These are phyloP conservation scores for Tuber calosporum DNA, from an alignment of 495 filamentous ascomycete genomes.

Conservation along the genomic window DNA sequence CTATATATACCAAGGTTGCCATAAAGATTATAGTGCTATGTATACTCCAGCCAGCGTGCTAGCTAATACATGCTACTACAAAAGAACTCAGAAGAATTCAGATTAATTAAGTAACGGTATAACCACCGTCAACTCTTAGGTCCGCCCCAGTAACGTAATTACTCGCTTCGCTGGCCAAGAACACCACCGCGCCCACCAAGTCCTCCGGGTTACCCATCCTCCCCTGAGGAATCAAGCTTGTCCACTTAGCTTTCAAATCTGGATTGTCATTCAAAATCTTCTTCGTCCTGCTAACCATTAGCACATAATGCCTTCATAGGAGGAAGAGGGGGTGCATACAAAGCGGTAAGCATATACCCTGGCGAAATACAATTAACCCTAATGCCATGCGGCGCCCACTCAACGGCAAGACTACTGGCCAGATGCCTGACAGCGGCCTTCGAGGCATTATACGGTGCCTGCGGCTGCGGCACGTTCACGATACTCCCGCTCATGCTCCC, in stretches of 20 bases:
- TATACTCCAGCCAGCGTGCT: neutral
- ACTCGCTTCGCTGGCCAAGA: conserved; percentile 78
- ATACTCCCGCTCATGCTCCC: conserved; percentile 89
- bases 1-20: neutral
- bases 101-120: conserved; percentile 64
- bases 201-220: conserved; percentile 90
- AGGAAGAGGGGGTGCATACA: conserved; percentile 52
- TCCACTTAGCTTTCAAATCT: conserved; percentile 80
- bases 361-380: conserved; percentile 88
- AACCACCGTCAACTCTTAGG: conserved; percentile 83
- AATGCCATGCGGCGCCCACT: conserved; percentile 78
- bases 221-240: conserved; percentile 77
- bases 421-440: conserved; percentile 86
- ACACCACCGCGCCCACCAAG: conserved; percentile 87
- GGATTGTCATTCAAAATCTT: conserved; percentile 92
- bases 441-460: conserved; percentile 76
- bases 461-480: conserved; percentile 90
- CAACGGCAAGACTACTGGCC: conserved; percentile 70
- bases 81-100: neutral
- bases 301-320: neutral
- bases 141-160: conserved; percentile 85
- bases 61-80: neutral
- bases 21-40: neutral
- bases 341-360: conserved; percentile 87
- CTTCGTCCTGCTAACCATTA: conserved; percentile 57